phyloP scores from a whole-genome alignment of 1,284 basidiomycete genomes.

The Marasmius tenuissimus region DNA sequence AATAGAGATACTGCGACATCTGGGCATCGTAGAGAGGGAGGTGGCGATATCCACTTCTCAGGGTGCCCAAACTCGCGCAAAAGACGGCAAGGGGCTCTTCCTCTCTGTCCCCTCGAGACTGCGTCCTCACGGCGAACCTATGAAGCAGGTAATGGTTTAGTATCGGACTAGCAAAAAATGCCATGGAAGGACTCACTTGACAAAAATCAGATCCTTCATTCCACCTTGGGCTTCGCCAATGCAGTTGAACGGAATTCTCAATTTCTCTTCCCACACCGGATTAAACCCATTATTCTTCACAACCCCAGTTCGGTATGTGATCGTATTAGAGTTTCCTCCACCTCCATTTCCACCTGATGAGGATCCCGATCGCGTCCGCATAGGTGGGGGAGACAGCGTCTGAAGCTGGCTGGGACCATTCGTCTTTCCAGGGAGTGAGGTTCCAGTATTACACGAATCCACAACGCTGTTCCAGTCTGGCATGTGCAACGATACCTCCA shows the following conservation, averaged over 20 bases:
- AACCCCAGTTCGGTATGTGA: constrained; percentile 50
- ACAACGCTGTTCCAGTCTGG: constrained; percentile 63
- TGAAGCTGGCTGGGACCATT: background rate
- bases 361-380: background rate
- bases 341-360: constrained; percentile 25
- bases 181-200: constrained; percentile 36
- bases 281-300: constrained; percentile 89
- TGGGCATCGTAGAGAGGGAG: constrained; percentile 84
- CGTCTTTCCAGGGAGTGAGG: constrained; percentile 1
- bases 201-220: constrained; percentile 82
- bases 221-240: constrained; percentile 47
- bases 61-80: constrained; percentile 64
- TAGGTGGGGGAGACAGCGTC: background rate
- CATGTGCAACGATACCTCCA: constrained; percentile 76
- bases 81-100: constrained; percentile 72
- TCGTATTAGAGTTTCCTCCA: constrained; percentile 20
- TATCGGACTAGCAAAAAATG: background rate
- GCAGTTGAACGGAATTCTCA: constrained; percentile 72
- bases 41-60: constrained; percentile 82
- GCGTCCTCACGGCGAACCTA: constrained; percentile 65
- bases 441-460: constrained; percentile 22
- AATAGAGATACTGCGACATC: constrained; percentile 84
- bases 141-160: background rate
- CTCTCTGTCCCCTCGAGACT: constrained; percentile 60
- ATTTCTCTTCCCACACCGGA: constrained; percentile 79